Percentiles rank a stretch among this genome's conserved stretches.
Evolutionary conservation across 192 early-diverging fungal genomes (phyloP).

Genomic region (Jimgerdemannia lactiflua): DNA sequence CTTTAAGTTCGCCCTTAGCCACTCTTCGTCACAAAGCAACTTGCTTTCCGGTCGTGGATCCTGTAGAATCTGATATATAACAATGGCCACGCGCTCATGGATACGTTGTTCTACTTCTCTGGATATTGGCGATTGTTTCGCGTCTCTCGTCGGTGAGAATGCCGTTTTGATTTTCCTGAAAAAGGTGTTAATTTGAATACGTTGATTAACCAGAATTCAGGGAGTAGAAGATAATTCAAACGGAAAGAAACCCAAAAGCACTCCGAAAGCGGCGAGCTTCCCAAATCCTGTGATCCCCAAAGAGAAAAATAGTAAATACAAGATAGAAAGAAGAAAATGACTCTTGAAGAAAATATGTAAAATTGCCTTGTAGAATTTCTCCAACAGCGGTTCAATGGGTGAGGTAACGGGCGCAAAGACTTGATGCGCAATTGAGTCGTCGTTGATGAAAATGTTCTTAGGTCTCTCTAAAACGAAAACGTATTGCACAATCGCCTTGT

Average conservation of each 20-base stretch:
- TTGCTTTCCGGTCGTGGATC: constrained; percentile 49
- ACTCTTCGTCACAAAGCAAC: constrained; percentile 46
- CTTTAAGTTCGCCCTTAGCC: constrained; percentile 52
- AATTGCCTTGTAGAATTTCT: constrained; percentile 52
- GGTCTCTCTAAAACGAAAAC: constrained; percentile 65
- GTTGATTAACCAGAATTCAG: no score
- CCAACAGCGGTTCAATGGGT: constrained; percentile 71
- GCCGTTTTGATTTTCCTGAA: no score
- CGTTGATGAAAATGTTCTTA: constrained; percentile 71
- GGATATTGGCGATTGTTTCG: no score
- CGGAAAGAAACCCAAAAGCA: no score
- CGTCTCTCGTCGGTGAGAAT: no score
- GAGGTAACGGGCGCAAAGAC: constrained; percentile 71
- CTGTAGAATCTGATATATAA: constrained; percentile 46
- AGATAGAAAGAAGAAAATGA: no score
- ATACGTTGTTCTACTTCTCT: constrained; percentile 56
- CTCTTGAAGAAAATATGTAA: no score
- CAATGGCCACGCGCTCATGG: constrained; percentile 69
- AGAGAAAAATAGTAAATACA: no score
- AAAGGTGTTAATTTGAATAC: no score
- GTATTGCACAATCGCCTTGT: constrained; percentile 45
- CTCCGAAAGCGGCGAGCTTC: no score
- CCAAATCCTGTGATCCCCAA: no score
- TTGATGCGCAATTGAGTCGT: constrained; percentile 68
- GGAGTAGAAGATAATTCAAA: no score